These are phyloP conservation scores for Sporothrix brunneoviolacea DNA, from an alignment of 2,329 filamentous ascomycete genomes.

Conservation along the genomic window DNA sequence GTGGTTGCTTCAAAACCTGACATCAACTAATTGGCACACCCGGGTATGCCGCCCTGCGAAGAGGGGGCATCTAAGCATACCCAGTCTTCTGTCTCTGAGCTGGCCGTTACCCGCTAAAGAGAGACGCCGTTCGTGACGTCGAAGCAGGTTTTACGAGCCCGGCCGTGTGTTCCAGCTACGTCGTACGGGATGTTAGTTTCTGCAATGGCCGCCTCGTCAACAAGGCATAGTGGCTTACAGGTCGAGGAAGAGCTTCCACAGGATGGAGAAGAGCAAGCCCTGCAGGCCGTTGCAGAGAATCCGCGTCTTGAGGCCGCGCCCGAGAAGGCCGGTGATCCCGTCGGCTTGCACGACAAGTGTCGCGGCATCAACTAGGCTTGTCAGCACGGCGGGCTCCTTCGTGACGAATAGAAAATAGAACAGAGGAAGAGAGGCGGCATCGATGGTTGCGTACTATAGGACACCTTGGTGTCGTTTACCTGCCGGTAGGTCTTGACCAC, in stretches of 20 bases:
- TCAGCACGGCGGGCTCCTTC: no score
- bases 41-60: no score
- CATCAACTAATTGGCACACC: no score
- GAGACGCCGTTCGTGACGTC: no score
- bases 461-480: constrained; percentile 41
- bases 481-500: constrained; percentile 45
- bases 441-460: constrained; percentile 32
- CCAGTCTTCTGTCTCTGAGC: no score
- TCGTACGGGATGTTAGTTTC: no score
- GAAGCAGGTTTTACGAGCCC: no score
- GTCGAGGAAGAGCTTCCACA: constrained; percentile 44
- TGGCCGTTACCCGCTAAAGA: no score
- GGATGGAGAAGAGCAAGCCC: constrained; percentile 39
- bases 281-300: constrained; percentile 43
- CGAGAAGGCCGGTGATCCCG: constrained; percentile 36
- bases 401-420: neutral
- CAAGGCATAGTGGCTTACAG: constrained; percentile 29
- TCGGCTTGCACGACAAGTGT: constrained; percentile 34
- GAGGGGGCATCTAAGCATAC: no score
- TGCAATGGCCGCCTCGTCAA: no score
- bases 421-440: neutral
- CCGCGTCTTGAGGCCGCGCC: constrained; percentile 39
- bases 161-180: no score
- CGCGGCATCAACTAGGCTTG: constrained; percentile 35
- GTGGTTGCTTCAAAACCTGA: no score